Conservation (phyloP, 225 moss, liverwort and hornwort genomes). For the Takakia lepidozioides region DNA sequence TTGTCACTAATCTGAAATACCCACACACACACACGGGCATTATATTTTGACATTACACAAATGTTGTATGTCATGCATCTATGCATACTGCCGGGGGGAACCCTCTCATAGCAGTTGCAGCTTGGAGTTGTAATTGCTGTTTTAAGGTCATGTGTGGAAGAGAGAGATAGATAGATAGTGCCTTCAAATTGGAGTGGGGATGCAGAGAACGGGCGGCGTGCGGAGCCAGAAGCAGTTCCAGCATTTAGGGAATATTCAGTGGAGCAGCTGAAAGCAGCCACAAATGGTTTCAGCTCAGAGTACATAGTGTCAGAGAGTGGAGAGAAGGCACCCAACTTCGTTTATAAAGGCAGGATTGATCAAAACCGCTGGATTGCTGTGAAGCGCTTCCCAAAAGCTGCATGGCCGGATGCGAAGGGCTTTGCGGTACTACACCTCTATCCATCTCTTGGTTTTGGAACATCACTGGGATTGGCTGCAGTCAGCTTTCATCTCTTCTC, state of each 20-base stretch:
- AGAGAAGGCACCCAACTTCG: constrained; percentile 52
- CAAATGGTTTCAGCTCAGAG: constrained; percentile 51
- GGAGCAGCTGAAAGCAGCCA: constrained; percentile 49
- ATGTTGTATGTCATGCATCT: no score
- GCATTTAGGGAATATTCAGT: constrained; percentile 43
- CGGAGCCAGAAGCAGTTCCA: constrained; percentile 45
- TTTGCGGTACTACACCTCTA: constrained; percentile 55
- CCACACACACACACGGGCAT: no score
- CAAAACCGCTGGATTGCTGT: constrained; percentile 59
- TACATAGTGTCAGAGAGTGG: constrained; percentile 54
- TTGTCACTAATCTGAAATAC: no score
- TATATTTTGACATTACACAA: no score
- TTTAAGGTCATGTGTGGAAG: neutral
- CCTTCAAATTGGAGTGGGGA: neutral
- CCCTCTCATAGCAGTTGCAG: neutral
- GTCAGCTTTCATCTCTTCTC: no score
- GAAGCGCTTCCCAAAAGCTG: constrained; percentile 51
- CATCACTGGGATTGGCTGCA: no score
- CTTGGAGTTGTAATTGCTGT: constrained; percentile 26
- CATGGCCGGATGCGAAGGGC: constrained; percentile 59
- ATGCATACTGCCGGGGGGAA: no score
- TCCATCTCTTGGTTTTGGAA: no score
- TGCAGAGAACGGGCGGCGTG: constrained; percentile 44
- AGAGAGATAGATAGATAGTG: neutral
- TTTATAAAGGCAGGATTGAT: constrained; percentile 50